These are phyloP conservation scores for Coemansia sp. DNA, from an alignment of 192 early-diverging fungal genomes.

Conservation along the genomic window DNA sequence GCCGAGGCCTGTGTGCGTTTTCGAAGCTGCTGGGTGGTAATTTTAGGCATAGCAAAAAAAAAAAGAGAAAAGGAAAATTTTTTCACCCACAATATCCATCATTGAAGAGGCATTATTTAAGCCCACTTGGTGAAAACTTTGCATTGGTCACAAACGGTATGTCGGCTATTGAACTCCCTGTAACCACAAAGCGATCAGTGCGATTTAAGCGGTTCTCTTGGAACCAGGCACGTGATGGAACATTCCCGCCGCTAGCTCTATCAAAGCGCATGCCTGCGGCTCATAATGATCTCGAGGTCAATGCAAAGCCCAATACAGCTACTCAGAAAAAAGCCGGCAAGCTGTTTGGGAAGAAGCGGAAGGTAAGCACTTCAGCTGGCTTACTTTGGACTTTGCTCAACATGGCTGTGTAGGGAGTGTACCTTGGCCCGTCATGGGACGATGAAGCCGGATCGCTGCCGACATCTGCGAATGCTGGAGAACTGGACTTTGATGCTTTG, in stretches of 20 bases:
- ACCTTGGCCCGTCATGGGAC: constrained; percentile 50
- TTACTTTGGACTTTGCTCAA: not conserved
- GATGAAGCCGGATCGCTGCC: constrained; percentile 46
- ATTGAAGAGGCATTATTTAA: not conserved
- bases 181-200: constrained; percentile 33
- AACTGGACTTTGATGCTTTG: constrained; percentile 47
- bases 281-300: no score
- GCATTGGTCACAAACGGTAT: constrained; percentile 3
- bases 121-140: not conserved
- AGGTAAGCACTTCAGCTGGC: constrained; percentile 16
- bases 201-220: constrained; percentile 54
- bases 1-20: constrained; percentile 52
- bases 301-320: not conserved
- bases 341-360: constrained; percentile 32
- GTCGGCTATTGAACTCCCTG: constrained; percentile 31
- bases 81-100: constrained; percentile 3
- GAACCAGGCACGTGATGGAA: constrained; percentile 39
- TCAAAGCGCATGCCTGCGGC: not conserved
- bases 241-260: constrained; percentile 34
- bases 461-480: constrained; percentile 27
- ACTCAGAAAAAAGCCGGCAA: constrained; percentile 3
- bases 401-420: constrained; percentile 26
- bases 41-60: constrained; percentile 44
- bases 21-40: constrained; percentile 52
- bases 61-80: not conserved